Evolutionary conservation across 768 basidiomycete species (phyloP).

Genomic region (Trametes villosa): DNA sequence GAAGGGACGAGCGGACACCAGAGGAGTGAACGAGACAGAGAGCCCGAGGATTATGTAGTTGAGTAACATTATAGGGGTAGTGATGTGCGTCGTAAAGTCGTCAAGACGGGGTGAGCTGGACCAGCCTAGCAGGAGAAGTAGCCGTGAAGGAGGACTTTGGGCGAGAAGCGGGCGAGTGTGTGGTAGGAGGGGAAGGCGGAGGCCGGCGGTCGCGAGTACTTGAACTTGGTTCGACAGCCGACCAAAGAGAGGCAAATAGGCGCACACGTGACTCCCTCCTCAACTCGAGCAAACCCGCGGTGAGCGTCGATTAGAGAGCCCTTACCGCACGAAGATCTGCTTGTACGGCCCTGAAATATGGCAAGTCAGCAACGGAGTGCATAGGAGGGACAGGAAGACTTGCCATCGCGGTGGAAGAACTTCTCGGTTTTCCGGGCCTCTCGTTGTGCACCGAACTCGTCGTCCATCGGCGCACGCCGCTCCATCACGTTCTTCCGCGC

Average conservation of each 20-base stretch:
- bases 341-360: background rate
- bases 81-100: constrained; percentile 3
- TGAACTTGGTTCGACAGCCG: constrained; percentile 17
- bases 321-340: background rate
- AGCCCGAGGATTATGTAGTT: constrained; percentile 17
- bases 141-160: background rate
- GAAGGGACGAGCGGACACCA: background rate
- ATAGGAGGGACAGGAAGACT: too few species aligned
- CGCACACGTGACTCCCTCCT: background rate
- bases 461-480: background rate
- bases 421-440: background rate
- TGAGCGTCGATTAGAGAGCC: background rate
- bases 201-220: constrained; percentile 1
- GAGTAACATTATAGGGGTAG: constrained; percentile 13
- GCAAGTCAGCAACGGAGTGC: background rate
- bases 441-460: background rate
- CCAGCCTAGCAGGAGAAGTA: constrained; percentile 7
- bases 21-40: constrained; percentile 9
- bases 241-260: constrained; percentile 21
- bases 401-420: background rate
- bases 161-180: background rate
- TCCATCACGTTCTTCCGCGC: background rate
- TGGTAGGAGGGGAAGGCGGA: background rate
- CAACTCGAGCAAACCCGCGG: background rate
- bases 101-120: constrained; percentile 16